These are phyloP conservation scores for Naganishia vaughanmartiniae DNA, from an alignment of 768 basidiomycete genomes.

Conservation along the genomic window DNA sequence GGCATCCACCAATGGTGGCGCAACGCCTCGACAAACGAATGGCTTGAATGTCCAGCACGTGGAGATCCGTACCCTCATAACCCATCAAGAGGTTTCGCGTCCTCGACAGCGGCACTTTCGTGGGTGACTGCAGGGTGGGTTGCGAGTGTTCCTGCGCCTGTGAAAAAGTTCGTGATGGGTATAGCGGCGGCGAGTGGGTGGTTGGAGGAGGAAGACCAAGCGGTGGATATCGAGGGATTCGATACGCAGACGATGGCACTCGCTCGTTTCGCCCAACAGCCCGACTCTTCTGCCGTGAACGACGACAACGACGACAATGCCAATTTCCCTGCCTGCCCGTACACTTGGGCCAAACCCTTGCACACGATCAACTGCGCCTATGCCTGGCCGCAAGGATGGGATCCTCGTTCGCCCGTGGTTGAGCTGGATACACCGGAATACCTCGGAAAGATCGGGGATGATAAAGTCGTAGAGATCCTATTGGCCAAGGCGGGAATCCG, in stretches of 20 bases:
- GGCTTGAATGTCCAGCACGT: conserved; percentile 66
- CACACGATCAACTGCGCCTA: conserved; percentile 78
- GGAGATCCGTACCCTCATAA: conserved; percentile 49
- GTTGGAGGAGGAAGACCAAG: not conserved
- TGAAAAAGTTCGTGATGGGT: not conserved
- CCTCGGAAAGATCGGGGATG: conserved; percentile 64
- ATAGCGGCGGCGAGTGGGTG: not conserved
- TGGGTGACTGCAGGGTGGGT: not conserved
- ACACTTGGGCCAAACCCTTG: conserved; percentile 70
- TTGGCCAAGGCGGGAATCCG: conserved; percentile 79
- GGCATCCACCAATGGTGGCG: conserved; percentile 71
- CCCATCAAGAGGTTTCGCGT: not conserved
- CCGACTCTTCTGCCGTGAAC: not conserved
- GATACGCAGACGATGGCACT: not conserved
- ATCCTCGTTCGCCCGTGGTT: conserved; percentile 56
- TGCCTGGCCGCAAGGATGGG: conserved; percentile 73
- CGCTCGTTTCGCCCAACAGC: not conserved
- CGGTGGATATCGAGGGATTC: conserved; percentile 7
- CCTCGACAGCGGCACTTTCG: not conserved
- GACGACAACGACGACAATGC: conserved; percentile 29
- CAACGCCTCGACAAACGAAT: conserved; percentile 58
- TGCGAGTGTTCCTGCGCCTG: not conserved
- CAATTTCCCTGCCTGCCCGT: conserved; percentile 63
- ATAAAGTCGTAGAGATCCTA: conserved; percentile 74
- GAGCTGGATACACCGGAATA: conserved; percentile 83